phyloP scores from a whole-genome alignment of 73 alveolate species.

The Blepharisma japonicum region DNA sequence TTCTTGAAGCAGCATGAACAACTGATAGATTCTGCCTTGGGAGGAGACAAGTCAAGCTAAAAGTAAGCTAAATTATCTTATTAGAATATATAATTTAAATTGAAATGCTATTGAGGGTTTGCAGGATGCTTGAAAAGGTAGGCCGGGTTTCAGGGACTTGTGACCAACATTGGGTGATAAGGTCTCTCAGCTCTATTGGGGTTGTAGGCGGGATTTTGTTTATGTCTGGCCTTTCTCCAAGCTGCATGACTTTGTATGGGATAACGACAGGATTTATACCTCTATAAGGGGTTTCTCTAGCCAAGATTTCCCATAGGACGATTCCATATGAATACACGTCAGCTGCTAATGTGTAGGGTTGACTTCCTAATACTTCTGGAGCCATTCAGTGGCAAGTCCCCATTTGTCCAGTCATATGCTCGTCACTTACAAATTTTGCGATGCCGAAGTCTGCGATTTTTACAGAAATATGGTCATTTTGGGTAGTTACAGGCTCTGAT shows the following conservation, averaged over 20 bases:
- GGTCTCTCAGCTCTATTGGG: conserved; percentile 49
- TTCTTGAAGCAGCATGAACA: background rate
- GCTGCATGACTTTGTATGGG: background rate
- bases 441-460: conserved; percentile 98
- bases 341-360: conserved; percentile 90
- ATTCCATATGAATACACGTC: conserved; percentile 97
- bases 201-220: conserved; percentile 22
- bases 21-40: background rate
- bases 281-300: conserved; percentile 96
- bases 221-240: conserved; percentile 25
- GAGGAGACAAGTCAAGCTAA: background rate
- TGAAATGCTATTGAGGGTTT: background rate
- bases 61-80: background rate
- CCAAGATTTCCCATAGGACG: conserved; percentile 94
- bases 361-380: conserved; percentile 96
- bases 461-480: conserved; percentile 83
- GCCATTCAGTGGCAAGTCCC: conserved; percentile 99
- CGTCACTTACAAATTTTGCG: conserved; percentile 76
- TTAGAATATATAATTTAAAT: no score
- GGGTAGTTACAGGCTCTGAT: conserved; percentile 50
- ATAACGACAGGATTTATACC: conserved; percentile 29
- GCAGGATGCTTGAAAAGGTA: conserved; percentile 29
- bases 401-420: conserved; percentile 94
- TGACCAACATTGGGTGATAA: conserved; percentile 59
- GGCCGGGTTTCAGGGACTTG: conserved; percentile 52